Evolutionary conservation across 2,329 filamentous ascomycete genomes (phyloP).

Genomic region (Talaromyces sp.): DNA sequence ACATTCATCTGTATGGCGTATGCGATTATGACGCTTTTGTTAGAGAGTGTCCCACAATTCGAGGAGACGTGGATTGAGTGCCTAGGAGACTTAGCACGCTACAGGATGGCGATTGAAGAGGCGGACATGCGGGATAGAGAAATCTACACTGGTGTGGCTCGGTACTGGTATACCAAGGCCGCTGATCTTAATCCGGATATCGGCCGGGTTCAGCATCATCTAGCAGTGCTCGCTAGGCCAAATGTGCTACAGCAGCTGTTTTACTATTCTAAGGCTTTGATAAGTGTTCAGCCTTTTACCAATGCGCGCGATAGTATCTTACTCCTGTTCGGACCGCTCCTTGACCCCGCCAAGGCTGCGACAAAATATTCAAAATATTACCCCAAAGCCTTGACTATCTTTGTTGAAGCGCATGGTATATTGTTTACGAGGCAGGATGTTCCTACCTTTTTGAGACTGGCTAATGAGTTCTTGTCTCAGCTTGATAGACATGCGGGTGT

Average conservation of each 20-base stretch:
- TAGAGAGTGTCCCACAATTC: slow-evolving; percentile 80
- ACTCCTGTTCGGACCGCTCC: slow-evolving; percentile 53
- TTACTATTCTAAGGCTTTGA: slow-evolving; percentile 58
- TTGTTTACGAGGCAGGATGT: slow-evolving; percentile 41
- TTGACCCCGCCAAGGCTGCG: slow-evolving; percentile 39
- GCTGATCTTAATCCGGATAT: slow-evolving; percentile 71
- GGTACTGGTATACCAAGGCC: slow-evolving; percentile 80
- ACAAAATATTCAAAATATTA: slow-evolving; percentile 24
- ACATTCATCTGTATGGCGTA: slow-evolving; percentile 87
- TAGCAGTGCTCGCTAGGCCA: slow-evolving; percentile 65
- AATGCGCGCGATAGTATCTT: slow-evolving; percentile 57
- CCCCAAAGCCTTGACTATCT: slow-evolving; percentile 40
- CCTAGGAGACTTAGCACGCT: slow-evolving; percentile 78
- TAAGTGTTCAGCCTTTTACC: slow-evolving; percentile 53
- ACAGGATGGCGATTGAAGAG: slow-evolving; percentile 89
- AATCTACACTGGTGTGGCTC: slow-evolving; percentile 74
- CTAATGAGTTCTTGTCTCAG: slow-evolving; percentile 41
- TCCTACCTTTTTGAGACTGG: slow-evolving; percentile 40
- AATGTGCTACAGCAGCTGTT: slow-evolving; percentile 58
- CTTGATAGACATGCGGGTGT: slow-evolving; percentile 50
- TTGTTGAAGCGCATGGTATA: slow-evolving; percentile 54
- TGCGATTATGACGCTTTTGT: slow-evolving; percentile 80
- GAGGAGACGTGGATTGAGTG: slow-evolving; percentile 93
- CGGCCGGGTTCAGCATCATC: slow-evolving; percentile 81
- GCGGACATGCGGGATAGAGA: slow-evolving; percentile 71